Percentiles rank a stretch among this genome's conserved stretches.
Conservation (phyloP, 78 protist species). For the Dictyostelium brefeldianum region DNA sequence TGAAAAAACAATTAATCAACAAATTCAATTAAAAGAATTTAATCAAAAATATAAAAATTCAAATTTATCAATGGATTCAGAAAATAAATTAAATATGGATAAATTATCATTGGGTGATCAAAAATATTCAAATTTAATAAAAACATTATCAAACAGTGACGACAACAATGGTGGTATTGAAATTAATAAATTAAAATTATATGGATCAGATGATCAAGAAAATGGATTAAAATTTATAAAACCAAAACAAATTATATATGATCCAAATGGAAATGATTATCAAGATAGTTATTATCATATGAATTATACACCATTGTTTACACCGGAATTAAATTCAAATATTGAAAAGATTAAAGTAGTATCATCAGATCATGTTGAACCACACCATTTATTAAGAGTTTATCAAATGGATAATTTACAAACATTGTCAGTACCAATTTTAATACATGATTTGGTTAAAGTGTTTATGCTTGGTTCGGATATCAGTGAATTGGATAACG, state of each 20-base stretch:
- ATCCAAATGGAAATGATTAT: slow-evolving; percentile 16
- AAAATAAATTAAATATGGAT: background rate
- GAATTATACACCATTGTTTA: background rate
- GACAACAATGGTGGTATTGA: background rate
- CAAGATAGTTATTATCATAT: slow-evolving; percentile 3
- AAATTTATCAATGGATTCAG: background rate
- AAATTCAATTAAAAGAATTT: background rate
- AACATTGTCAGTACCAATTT: background rate
- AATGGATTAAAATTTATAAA: background rate
- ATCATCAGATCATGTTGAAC: background rate
- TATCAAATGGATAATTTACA: background rate
- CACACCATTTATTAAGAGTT: background rate
- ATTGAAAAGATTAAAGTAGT: background rate
- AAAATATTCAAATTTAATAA: background rate
- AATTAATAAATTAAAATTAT: slow-evolving; percentile 3
- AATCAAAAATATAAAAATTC: background rate
- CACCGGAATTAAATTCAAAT: background rate
- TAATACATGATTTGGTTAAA: background rate
- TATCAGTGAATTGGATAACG: background rate
- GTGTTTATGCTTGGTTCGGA: background rate
- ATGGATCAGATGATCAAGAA: background rate
- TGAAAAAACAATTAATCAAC: background rate
- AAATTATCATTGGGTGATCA: background rate
- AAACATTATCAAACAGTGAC: background rate
- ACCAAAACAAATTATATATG: background rate